These are phyloP conservation scores for Leccinum glutinopallens DNA, from an alignment of 1,284 basidiomycete species.

Conservation along the genomic window DNA sequence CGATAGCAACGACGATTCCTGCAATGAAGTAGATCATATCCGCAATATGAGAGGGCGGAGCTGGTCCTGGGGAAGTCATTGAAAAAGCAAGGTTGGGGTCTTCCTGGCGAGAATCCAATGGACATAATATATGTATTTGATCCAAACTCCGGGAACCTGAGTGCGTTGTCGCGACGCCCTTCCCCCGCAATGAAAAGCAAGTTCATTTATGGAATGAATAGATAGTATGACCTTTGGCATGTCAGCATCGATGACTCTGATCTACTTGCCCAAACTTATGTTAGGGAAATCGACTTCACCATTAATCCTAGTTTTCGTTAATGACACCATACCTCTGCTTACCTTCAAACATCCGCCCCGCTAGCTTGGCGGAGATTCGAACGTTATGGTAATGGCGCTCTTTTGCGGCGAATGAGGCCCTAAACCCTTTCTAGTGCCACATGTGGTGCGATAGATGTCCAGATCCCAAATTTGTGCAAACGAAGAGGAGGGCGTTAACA, in stretches of 20 bases:
- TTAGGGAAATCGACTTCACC: background rate
- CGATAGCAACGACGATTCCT: background rate
- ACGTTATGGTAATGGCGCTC: background rate
- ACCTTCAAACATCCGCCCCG: background rate
- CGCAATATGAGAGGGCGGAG: background rate
- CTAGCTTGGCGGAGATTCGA: background rate
- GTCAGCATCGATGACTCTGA: background rate
- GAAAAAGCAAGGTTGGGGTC: background rate
- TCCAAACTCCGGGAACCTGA: background rate
- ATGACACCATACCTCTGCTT: background rate
- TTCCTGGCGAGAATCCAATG: constrained; percentile 1
- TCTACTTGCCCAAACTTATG: background rate
- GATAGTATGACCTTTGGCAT: background rate
- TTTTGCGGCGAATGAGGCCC: constrained; percentile 2
- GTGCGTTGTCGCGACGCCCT: constrained; percentile 1
- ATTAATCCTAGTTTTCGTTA: background rate
- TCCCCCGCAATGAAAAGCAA: background rate
- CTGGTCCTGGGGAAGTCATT: constrained; percentile 5
- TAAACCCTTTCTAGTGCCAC: background rate
- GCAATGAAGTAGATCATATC: constrained; percentile 1
- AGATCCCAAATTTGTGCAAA: background rate
- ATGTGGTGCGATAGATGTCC: background rate
- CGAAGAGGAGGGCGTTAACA: background rate
- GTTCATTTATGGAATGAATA: constrained; percentile 10
- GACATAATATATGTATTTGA: constrained; percentile 10